Percentiles rank a stretch among this genome's conserved stretches.
These are phyloP conservation scores for Aspergillus fijiensis DNA, from an alignment of 2,329 filamentous ascomycete genomes.

Conservation along the genomic window DNA sequence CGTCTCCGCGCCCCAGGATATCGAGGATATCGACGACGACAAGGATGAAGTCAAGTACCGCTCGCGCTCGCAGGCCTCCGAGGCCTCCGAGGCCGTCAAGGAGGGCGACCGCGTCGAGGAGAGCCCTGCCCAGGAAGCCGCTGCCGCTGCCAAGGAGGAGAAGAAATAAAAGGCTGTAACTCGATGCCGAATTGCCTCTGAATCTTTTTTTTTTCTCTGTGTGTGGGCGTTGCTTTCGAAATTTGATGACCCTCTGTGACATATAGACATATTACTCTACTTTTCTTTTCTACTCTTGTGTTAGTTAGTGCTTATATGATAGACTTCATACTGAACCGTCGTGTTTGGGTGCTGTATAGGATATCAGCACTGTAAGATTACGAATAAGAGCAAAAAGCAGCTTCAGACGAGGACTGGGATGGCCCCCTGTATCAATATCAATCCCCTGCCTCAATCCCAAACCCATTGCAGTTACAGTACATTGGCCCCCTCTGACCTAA, in stretches of 20 bases:
- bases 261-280: conserved; percentile 13
- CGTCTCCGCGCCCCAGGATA: conserved; percentile 74
- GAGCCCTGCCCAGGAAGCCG: conserved; percentile 10
- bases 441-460: no score
- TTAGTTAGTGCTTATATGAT: conserved; percentile 23
- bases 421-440: no score
- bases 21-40: conserved; percentile 92
- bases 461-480: no score
- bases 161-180: conserved; percentile 23
- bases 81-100: conserved; percentile 45
- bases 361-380: no score
- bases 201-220: neutral
- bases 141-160: conserved; percentile 19
- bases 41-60: conserved; percentile 49
- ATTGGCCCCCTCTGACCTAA: no score
- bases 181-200: neutral
- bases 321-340: neutral
- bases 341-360: no score
- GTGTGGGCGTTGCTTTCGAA: conserved; percentile 1
- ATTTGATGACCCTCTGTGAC: conserved; percentile 3
- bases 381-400: no score
- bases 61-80: conserved; percentile 44
- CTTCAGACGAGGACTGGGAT: no score
- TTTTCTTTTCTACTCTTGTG: conserved; percentile 16
- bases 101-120: conserved; percentile 41